Evolutionary conservation across 2,329 filamentous ascomycete species (phyloP), one percentile per base, ranked within the genome.

Genomic region (Myotisia sp.): DNA sequence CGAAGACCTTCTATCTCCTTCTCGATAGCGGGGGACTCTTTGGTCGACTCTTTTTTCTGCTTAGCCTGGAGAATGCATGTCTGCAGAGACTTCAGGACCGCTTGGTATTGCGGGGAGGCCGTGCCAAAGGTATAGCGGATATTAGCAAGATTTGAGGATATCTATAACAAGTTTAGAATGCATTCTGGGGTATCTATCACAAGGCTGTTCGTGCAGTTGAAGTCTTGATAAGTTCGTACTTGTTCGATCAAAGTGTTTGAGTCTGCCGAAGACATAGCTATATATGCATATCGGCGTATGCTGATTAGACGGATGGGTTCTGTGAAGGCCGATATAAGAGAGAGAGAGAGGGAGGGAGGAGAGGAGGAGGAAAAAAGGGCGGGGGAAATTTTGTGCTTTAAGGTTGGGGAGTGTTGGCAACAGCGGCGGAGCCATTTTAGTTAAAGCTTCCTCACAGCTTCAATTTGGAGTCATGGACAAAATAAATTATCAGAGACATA

Each of bases 121-220:
- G 53, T 28, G 5, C 57, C 58, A 38, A 58, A 61, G 4, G 58
- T 59, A 20, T 50, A 45, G 3, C 56, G 46, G 3, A 55, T 58
- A 31, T 60, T 63, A 23, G 50, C 48, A 13, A 61, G 56, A 33
- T 58, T 64, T 36, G 47, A 53, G n/a, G 59, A 54, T 31, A 61
- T 54, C 57, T 61, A 29, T 26, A 14, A 30, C 3, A 13, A 12
- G 10, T 9, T 13, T 19, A 7, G n/a, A n/a, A n/a, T n/a, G n/a
- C n/a, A n/a, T n/a, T n/a, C n/a, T n/a, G n/a, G n/a, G n/a, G n/a
- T n/a, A n/a, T n/a, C n/a, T n/a, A n/a, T n/a, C n/a, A n/a, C n/a
- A n/a, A n/a, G n/a, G n/a, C n/a, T n/a, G n/a, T n/a, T n/a, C n/a
- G n/a, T n/a, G n/a, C n/a, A n/a, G n/a, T n/a, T n/a, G n/a, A n/a